Base-by-base conservation (phyloP, 2,329 filamentous ascomycete species). In the Pseudogymnoascus sp. region DNA sequence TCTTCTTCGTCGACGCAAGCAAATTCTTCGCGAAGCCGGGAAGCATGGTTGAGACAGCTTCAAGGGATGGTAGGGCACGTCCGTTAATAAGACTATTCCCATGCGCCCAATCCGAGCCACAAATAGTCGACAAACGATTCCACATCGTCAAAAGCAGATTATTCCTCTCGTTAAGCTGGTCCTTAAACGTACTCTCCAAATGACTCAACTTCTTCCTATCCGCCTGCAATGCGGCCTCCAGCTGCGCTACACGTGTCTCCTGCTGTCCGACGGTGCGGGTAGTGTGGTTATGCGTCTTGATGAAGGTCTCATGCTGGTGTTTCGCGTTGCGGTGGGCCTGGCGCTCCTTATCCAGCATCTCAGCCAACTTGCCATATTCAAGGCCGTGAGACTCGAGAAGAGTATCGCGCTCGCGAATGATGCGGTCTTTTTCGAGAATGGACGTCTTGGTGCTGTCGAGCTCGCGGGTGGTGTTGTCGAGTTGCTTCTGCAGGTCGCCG, bases 11-110 rank as follows among this genome's bases (percentile, higher is more conserved):
- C 0, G 93, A 93, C 1, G 87, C 84, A 43, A 97, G 75, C 25
- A 99, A 81, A 71, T 97, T 97, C 73, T 92, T 90, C 70, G 88
- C 90, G 75, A 97, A 97, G 1, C 89, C 90, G 0, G 89, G 87
- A 4, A 97, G 80, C 74, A 94, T 91, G 58, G 87, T 92, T 1
- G 87, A 85, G 64, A 99, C 89, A 12, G 91, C 86, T 69, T 97
- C 93, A 34, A 95, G 80, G 11, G 88, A 91, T 0, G 92, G 91
- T 6, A 96, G 77, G 1, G 83, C 84, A 63, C 93, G 89, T 18
- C 91, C 90, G 68, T 94, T 93, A 70, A 97, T 89, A 22, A 96
- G 83, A 61, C 88, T 88, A 73, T 97, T 92, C 69, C 88, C 86
- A 72, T 96, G 89, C 4, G 89, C 85, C 93, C 94, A 99, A 70